A percentile compares a stretch with the other conserved stretches of the same genome.
phyloP scores from a whole-genome alignment of 2,329 filamentous ascomycete genomes.

The Remersonia thermophila region DNA sequence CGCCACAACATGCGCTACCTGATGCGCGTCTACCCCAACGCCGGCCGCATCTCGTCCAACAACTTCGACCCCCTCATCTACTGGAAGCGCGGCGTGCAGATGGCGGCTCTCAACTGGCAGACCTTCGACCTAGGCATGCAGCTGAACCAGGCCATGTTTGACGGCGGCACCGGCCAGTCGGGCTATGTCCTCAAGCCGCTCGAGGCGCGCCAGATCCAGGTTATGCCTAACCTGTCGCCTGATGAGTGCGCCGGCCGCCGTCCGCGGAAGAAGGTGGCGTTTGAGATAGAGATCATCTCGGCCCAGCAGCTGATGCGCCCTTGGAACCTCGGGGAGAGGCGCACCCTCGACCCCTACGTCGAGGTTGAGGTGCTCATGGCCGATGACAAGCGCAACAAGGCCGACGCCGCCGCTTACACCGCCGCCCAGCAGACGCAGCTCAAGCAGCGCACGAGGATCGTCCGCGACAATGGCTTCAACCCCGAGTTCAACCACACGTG shows the following conservation, averaged over 20 bases:
- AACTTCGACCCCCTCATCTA: constrained; percentile 92
- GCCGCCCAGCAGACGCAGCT: constrained; percentile 46
- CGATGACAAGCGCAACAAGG: constrained; percentile 85
- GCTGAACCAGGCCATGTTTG: constrained; percentile 95
- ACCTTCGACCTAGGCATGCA: constrained; percentile 94
- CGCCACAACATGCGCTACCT: constrained; percentile 84
- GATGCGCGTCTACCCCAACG: constrained; percentile 88
- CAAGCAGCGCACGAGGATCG: constrained; percentile 66
- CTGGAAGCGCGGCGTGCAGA: constrained; percentile 92
- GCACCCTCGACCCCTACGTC: constrained; percentile 80
- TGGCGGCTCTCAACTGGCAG: constrained; percentile 97
- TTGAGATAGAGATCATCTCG: constrained; percentile 80
- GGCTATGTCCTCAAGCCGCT: constrained; percentile 91
- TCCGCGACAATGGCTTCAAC: constrained; percentile 85
- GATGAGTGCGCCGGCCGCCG: constrained; percentile 48
- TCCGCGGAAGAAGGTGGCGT: constrained; percentile 70
- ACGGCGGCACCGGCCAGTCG: constrained; percentile 70
- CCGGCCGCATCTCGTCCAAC: constrained; percentile 67
- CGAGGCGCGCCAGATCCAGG: constrained; percentile 62
- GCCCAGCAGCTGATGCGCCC: constrained; percentile 86
- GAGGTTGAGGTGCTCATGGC: constrained; percentile 92
- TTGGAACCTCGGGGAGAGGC: constrained; percentile 38
- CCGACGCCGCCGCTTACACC: constrained; percentile 52
- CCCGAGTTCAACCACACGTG: constrained; percentile 74
- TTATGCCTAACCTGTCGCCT: constrained; percentile 41